Base-by-base conservation (phyloP, 768 basidiomycete genomes). In the Lactifluus piperatus region DNA sequence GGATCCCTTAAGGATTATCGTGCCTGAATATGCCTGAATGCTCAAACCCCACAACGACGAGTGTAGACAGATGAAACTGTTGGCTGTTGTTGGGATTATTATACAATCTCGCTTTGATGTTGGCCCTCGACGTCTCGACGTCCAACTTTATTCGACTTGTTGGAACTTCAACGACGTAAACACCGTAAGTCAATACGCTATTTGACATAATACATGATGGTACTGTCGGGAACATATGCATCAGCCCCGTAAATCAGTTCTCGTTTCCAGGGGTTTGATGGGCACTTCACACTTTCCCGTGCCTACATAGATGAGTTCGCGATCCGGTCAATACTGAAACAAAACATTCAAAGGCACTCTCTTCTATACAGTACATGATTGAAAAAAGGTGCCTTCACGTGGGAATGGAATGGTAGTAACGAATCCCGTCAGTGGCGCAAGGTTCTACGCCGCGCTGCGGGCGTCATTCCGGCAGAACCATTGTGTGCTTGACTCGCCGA, bases 391-490 rank as follows among this genome's bases (percentile, higher is more conserved):
- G 10, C 50, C 7, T 18, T 56, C 34, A 4, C 43, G 26, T 27
- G n/a, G 47, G n/a, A 27, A 32, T 16, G 47, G 10, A 4, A 54
- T 10, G 39, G 43, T 49, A 37, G 26, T 34, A 32, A 55, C 49
- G 18, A 29, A n/a, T 8, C 46, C 20, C 16, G 22, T 55, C 50
- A 63, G 37, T 20, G 55, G 34, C 56, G 50, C 20, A 58, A 47
- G 5, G 41, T 57, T 39, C 51, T 51, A 26, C 54, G 36, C 20
- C 64, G 57, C 43, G 54, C 47, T 4, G 49, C 54, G 24, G 64
- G 64, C 24, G 63, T 62, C 56, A 64, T 58, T 13, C 61, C 63
- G n/a, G 63, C 61, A 41, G 54, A 13, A 2, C 44, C 54, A n/a
- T 55, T 29, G n/a, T 29, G 59, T 29, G 14, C 36, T 9, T 51